Evolutionary conservation across 495 filamentous ascomycete species (phyloP).

Genomic region (Penicillium verhagenii): DNA sequence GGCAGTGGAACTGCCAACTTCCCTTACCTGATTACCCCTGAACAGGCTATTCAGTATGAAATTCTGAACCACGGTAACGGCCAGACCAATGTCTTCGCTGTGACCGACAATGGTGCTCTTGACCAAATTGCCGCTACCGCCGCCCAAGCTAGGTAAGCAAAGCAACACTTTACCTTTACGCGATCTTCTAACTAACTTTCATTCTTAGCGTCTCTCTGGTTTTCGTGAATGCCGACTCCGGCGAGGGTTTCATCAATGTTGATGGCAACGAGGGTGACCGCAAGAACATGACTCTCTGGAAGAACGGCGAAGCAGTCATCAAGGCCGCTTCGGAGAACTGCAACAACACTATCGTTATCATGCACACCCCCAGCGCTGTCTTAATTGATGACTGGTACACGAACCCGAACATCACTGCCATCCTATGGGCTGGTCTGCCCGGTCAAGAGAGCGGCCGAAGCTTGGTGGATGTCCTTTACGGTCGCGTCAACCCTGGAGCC

Average conservation of each 20-base stretch:
- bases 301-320: constrained; percentile 75
- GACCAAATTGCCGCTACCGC: constrained; percentile 60
- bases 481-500: constrained; percentile 78
- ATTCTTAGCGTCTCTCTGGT: constrained; percentile 65
- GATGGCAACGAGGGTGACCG: constrained; percentile 88
- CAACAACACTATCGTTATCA: constrained; percentile 90
- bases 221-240: constrained; percentile 84
- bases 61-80: constrained; percentile 52
- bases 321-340: constrained; percentile 71
- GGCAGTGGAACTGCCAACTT: constrained; percentile 87
- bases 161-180: too few species aligned
- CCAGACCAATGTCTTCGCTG: constrained; percentile 57
- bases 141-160: constrained; percentile 46
- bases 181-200: background rate
- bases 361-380: constrained; percentile 83
- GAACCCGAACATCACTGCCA: constrained; percentile 89
- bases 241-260: constrained; percentile 81
- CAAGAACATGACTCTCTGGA: constrained; percentile 91
- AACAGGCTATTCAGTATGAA: constrained; percentile 78
- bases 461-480: constrained; percentile 90
- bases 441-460: constrained; percentile 90
- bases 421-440: constrained; percentile 90
- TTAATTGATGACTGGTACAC: constrained; percentile 74
- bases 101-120: constrained; percentile 73
- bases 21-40: constrained; percentile 87